A percentile compares a stretch with the other conserved stretches of the same genome.
These are phyloP conservation scores for Geotrichum aggregatum DNA, from an alignment of 1,139 yeast species.

Conservation along the genomic window DNA sequence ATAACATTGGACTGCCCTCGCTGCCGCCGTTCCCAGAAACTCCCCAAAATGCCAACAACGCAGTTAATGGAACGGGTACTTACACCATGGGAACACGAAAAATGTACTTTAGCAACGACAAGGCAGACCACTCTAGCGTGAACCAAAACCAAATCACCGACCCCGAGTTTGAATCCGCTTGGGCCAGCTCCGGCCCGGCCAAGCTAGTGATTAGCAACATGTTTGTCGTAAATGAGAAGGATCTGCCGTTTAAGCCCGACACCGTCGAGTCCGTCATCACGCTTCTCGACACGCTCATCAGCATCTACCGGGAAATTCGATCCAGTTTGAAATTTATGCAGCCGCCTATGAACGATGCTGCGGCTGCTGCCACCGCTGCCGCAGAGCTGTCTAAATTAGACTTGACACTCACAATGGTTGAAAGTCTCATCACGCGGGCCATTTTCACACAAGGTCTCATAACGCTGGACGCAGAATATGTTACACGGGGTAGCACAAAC, in stretches of 20 bases:
- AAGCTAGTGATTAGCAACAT: background rate
- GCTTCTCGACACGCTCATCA: slow-evolving; percentile 6
- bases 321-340: background rate
- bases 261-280: slow-evolving; percentile 13
- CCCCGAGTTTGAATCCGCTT: background rate
- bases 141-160: slow-evolving; percentile 16
- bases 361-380: too few species aligned
- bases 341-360: too few species aligned
- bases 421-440: background rate
- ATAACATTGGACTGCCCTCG: too few species aligned
- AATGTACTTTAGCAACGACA: slow-evolving; percentile 4
- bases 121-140: slow-evolving; percentile 11
- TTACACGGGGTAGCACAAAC: background rate
- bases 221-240: slow-evolving; percentile 7
- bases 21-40: too few species aligned
- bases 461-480: slow-evolving; percentile 7
- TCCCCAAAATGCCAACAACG: background rate
- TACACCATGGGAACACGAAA: slow-evolving; percentile 13
- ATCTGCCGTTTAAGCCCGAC: slow-evolving; percentile 17
- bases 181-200: background rate
- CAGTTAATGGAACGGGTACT: slow-evolving; percentile 11
- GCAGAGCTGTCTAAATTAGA: slow-evolving; percentile 6
- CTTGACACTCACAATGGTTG: background rate
- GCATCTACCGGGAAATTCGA: slow-evolving; percentile 8
- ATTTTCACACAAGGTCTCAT: slow-evolving; percentile 6